Evolutionary conservation across 164 flowering plant species (phyloP).

Genomic region (Chimonanthus praecox): DNA sequence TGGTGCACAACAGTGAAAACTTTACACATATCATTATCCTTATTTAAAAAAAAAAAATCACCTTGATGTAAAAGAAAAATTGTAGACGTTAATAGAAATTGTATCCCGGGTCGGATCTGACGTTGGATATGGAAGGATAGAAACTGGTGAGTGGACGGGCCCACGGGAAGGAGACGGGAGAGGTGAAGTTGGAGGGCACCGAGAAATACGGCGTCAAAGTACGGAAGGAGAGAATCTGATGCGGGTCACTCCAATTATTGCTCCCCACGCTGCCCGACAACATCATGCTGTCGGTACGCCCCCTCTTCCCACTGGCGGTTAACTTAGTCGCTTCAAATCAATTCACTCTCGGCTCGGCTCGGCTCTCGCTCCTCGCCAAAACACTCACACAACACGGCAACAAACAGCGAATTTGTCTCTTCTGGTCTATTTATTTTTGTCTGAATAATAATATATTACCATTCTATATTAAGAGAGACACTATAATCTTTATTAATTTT

Average conservation of each 20-base stretch:
- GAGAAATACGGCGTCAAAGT: conserved; percentile 5
- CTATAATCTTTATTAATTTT: no score
- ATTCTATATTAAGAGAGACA: neutral
- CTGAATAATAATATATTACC: neutral
- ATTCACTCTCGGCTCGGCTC: neutral
- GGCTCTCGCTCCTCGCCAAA: neutral
- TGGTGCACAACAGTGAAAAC: no score
- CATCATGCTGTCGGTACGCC: conserved; percentile 24
- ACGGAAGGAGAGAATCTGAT: neutral
- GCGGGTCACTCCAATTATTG: conserved; percentile 24
- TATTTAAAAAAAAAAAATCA: no score
- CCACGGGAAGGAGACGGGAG: neutral
- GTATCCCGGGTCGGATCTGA: no score
- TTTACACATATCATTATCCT: no score
- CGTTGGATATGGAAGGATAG: no score
- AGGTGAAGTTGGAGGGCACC: conserved; percentile 1
- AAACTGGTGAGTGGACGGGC: no score
- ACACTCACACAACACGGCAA: no score
- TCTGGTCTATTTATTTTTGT: no score
- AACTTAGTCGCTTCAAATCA: neutral
- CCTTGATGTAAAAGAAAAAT: no score
- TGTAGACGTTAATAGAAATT: no score
- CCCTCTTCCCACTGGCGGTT: conserved; percentile 1
- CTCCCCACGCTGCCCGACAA: conserved; percentile 44
- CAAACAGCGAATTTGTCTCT: no score